Conservation (phyloP, 768 basidiomycete genomes). For the Mycena pura region DNA sequence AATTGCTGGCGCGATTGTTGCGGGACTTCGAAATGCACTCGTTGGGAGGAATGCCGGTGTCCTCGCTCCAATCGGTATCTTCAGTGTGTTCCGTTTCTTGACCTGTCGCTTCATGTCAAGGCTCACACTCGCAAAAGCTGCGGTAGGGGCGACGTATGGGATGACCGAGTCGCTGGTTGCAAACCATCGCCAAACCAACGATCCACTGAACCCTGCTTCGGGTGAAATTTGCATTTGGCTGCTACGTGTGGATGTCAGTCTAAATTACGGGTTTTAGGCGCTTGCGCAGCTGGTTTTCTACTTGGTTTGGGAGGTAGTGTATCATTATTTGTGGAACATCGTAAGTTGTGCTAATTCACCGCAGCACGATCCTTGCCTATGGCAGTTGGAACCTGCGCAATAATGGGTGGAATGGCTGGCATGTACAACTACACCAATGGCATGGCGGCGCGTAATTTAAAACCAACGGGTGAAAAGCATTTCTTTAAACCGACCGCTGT, state of each 20-base stretch:
- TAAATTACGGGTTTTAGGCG: slow-evolving; percentile 42
- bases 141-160: slow-evolving; percentile 88
- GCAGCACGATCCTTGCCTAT: slow-evolving; percentile 85
- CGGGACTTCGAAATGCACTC: slow-evolving; percentile 83
- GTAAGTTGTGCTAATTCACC: slow-evolving; percentile 9
- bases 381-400: slow-evolving; percentile 78
- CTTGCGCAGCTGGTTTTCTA: slow-evolving; percentile 92
- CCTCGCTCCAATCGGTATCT: slow-evolving; percentile 89
- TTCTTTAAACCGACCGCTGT: slow-evolving; percentile 79
- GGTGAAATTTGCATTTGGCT: slow-evolving; percentile 33
- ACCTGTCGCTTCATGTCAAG: background rate
- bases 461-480: slow-evolving; percentile 57
- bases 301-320: slow-evolving; percentile 84
- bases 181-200: slow-evolving; percentile 80
- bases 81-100: slow-evolving; percentile 62
- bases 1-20: slow-evolving; percentile 48
- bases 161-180: slow-evolving; percentile 82
- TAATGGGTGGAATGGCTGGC: slow-evolving; percentile 82
- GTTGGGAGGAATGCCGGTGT: slow-evolving; percentile 83
- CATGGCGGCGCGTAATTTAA: slow-evolving; percentile 52
- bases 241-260: background rate
- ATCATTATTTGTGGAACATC: background rate
- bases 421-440: slow-evolving; percentile 78
- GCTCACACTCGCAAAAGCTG: slow-evolving; percentile 57
- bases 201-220: slow-evolving; percentile 81